These are phyloP conservation scores for Termitomyces sp. DNA, from an alignment of 768 basidiomycete genomes.

Conservation along the genomic window DNA sequence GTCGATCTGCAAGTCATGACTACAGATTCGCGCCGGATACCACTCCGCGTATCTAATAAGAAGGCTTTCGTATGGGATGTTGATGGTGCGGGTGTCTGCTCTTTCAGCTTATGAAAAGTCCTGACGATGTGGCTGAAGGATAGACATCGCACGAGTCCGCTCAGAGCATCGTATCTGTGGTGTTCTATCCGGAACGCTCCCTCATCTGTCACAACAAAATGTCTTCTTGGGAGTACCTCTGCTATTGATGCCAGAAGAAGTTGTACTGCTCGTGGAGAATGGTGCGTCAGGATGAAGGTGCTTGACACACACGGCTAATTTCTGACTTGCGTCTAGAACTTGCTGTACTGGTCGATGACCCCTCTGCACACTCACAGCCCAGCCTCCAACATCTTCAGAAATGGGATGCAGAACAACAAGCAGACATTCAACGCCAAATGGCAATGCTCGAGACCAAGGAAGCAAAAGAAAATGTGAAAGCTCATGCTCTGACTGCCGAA, in stretches of 20 bases:
- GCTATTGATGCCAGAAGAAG: conserved; percentile 87
- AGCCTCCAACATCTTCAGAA: conserved; percentile 36
- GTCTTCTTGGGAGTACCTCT: conserved; percentile 92
- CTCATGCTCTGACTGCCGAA: conserved; percentile 49
- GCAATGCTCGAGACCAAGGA: conserved; percentile 43
- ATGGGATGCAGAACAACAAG: conserved; percentile 50
- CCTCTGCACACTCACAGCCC: conserved; percentile 48
- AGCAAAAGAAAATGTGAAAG: conserved; percentile 35
- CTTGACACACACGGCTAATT: conserved; percentile 4
- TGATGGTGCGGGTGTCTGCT: conserved; percentile 44
- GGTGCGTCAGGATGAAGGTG: conserved; percentile 37
- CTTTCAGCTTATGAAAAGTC: not conserved
- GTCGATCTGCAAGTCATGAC: conserved; percentile 9
- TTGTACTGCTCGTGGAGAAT: conserved; percentile 78
- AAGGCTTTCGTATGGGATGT: conserved; percentile 88
- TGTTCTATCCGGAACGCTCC: conserved; percentile 83
- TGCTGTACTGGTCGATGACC: conserved; percentile 75
- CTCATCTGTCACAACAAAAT: conserved; percentile 95
- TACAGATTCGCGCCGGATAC: conserved; percentile 34
- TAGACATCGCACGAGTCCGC: conserved; percentile 80
- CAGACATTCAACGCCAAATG: conserved; percentile 43
- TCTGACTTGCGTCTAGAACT: conserved; percentile 43
- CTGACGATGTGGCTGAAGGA: conserved; percentile 12
- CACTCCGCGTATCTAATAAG: conserved; percentile 70
- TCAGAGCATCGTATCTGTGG: conserved; percentile 81